Conservation (phyloP, 257 asterid genomes). For the Ligustrum vulgare region DNA sequence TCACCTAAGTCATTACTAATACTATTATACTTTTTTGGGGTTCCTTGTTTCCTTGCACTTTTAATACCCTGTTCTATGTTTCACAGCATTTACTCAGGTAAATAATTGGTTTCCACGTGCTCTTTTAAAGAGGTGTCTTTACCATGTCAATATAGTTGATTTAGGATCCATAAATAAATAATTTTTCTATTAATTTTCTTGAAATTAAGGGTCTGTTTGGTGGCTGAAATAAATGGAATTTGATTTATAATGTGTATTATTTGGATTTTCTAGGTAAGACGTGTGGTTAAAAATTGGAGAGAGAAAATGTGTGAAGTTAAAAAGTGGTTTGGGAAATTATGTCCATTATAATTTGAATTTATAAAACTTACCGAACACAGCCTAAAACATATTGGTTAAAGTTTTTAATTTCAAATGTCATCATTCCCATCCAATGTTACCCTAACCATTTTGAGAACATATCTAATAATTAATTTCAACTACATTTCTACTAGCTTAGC, state of each 20-base stretch:
- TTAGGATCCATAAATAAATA: background rate
- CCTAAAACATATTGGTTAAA: background rate
- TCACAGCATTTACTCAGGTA: background rate
- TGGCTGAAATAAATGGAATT: too few species aligned
- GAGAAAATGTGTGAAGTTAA: too few species aligned
- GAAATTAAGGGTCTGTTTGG: too few species aligned
- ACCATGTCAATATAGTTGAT: background rate
- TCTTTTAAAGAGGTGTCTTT: background rate
- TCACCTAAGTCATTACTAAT: too few species aligned
- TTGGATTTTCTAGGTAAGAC: too few species aligned
- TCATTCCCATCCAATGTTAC: background rate
- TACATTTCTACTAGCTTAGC: background rate
- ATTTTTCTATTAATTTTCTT: background rate
- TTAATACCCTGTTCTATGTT: background rate
- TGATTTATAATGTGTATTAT: too few species aligned
- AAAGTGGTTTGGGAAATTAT: too few species aligned
- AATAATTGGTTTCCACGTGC: background rate
- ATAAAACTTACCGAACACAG: too few species aligned
- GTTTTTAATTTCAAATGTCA: background rate
- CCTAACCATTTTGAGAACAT: background rate
- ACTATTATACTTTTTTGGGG: background rate
- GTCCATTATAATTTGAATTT: too few species aligned
- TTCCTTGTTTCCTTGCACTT: background rate
- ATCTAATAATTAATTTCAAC: background rate
- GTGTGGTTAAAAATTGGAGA: too few species aligned